Evolutionary conservation across 2,329 filamentous ascomycete species (phyloP).

Genomic region (Pseudogymnoascus sp.): DNA sequence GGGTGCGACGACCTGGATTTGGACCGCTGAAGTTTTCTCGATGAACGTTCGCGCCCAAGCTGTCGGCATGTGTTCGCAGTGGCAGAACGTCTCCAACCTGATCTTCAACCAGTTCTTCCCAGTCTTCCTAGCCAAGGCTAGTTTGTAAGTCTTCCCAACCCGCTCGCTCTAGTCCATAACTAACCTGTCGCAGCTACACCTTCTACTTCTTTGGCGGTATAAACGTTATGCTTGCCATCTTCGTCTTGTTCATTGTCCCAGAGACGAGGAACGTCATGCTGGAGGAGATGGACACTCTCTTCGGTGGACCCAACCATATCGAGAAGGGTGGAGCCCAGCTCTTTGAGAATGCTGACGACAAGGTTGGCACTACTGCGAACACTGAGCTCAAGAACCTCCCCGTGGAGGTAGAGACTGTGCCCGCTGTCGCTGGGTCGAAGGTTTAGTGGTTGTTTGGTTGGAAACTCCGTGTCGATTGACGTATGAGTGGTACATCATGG

Average conservation of each 20-base stretch:
- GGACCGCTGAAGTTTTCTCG: conserved; percentile 59
- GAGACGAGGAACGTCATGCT: conserved; percentile 47
- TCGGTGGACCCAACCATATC: conserved; percentile 31
- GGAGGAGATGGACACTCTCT: conserved; percentile 47
- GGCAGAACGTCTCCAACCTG: conserved; percentile 55
- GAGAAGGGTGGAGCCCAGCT: conserved; percentile 25
- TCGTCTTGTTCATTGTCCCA: conserved; percentile 43
- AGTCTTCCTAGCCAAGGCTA: conserved; percentile 49
- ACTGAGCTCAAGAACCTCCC: not conserved
- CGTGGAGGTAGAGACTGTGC: not conserved
- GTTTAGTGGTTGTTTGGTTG: not conserved
- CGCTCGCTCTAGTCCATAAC: no score
- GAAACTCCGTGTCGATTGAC: not conserved
- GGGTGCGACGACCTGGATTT: conserved; percentile 66
- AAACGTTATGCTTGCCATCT: conserved; percentile 38
- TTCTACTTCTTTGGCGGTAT: conserved; percentile 46
- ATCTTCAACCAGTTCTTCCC: conserved; percentile 66
- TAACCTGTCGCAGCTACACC: conserved; percentile 29
- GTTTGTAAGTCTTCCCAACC: conserved; percentile 22
- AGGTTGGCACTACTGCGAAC: conserved; percentile 9
- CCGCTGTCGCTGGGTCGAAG: not conserved
- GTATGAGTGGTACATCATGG: not conserved
- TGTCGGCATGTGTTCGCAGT: conserved; percentile 55
- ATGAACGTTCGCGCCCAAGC: conserved; percentile 66
- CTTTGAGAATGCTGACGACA: conserved; percentile 19